These are phyloP conservation scores for Vitis cinerea DNA, from an alignment of 164 flowering plant species.

Conservation along the genomic window DNA sequence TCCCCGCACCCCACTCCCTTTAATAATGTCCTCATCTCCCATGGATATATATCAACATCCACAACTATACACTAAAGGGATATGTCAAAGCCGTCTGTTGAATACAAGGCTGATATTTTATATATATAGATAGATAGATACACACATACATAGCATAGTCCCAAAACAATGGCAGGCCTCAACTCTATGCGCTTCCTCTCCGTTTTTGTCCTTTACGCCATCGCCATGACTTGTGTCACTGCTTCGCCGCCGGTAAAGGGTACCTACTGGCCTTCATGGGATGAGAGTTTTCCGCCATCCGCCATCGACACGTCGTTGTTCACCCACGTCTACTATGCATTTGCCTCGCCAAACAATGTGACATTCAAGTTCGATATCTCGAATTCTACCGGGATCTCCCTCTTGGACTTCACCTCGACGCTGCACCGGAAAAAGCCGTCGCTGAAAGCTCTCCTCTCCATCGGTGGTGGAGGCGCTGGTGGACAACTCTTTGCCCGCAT, in stretches of 20 bases:
- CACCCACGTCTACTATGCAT: constrained; percentile 53
- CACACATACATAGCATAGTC: background rate
- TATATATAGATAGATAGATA: too few relatives aligned
- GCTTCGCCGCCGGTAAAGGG: background rate
- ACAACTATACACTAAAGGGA: too few relatives aligned
- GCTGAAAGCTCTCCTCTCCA: constrained; percentile 41
- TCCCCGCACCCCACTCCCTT: too few relatives aligned
- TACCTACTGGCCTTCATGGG: constrained; percentile 1
- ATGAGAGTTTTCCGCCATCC: constrained; percentile 31
- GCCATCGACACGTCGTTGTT: constrained; percentile 40
- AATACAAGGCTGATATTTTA: too few relatives aligned
- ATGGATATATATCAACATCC: too few relatives aligned
- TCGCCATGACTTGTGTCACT: too few relatives aligned
- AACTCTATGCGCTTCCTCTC: background rate
- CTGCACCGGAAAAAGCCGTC: constrained; percentile 34
- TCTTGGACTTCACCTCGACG: constrained; percentile 38
- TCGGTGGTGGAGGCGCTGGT: constrained; percentile 41
- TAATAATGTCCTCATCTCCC: too few relatives aligned
- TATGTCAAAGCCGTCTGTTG: too few relatives aligned
- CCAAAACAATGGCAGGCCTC: constrained; percentile 1
- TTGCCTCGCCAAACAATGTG: constrained; percentile 32
- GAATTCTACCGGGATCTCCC: constrained; percentile 2
- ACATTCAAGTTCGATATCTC: constrained; percentile 32
- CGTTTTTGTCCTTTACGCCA: background rate
- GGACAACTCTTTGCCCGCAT: constrained; percentile 27